Conservation (phyloP, 192 early-diverging fungal species). For the Backusella tuberculispora region DNA sequence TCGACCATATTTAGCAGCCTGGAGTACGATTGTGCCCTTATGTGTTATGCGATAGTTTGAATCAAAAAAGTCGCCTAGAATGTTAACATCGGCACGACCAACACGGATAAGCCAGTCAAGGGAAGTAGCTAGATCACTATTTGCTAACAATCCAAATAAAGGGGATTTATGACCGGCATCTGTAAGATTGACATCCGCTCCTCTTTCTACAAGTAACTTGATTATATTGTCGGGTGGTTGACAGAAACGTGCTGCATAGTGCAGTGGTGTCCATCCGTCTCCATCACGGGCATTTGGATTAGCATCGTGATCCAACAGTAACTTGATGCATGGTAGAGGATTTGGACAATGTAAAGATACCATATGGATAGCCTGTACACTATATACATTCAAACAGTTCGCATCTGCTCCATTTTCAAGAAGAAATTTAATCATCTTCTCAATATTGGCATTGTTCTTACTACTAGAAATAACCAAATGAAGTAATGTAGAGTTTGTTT, state of each 20-base stretch:
- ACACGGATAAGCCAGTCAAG: conserved; percentile 38
- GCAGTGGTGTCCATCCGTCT: conserved; percentile 66
- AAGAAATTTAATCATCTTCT: conserved; percentile 12
- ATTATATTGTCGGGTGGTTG: conserved; percentile 26
- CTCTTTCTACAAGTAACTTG: conserved; percentile 26
- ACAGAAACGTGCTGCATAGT: conserved; percentile 44
- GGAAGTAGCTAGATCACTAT: conserved; percentile 27
- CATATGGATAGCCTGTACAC: conserved; percentile 38
- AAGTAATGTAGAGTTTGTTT: conserved; percentile 33
- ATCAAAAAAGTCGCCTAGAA: conserved; percentile 36
- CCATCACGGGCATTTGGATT: conserved; percentile 62
- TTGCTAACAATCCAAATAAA: conserved; percentile 40
- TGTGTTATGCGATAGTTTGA: conserved; percentile 17
- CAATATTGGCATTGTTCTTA: background rate
- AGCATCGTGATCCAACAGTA: conserved; percentile 44
- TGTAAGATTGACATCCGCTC: conserved; percentile 36
- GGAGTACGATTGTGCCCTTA: conserved; percentile 27
- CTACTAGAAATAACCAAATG: conserved; percentile 29
- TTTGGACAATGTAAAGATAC: conserved; percentile 23
- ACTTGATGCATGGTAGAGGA: conserved; percentile 15
- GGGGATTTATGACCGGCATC: conserved; percentile 35
- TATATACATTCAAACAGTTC: conserved; percentile 26
- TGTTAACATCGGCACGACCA: conserved; percentile 21
- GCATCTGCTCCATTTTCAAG: conserved; percentile 34
- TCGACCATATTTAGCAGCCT: conserved; percentile 42